Conservation (phyloP, 768 basidiomycete genomes). For the Tricholoma furcatifolium region DNA sequence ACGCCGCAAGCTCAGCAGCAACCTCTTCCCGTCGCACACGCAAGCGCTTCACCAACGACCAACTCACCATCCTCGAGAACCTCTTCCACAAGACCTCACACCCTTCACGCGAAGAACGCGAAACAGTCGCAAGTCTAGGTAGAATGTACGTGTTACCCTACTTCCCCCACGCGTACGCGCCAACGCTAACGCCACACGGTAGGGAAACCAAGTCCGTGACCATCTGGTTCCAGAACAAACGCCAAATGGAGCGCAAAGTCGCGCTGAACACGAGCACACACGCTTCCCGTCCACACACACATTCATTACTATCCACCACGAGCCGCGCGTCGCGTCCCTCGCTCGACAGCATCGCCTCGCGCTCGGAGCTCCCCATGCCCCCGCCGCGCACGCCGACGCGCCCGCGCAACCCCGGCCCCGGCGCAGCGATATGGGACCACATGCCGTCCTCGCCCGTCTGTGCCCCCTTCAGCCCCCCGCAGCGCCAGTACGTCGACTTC, state of each 20-base stretch:
- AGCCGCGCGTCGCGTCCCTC: conserved; percentile 39
- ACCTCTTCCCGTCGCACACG: conserved; percentile 56
- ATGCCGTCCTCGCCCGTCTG: conserved; percentile 67
- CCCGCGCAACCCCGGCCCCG: conserved; percentile 32
- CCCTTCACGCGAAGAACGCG: conserved; percentile 73
- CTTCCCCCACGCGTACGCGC: conserved; percentile 5
- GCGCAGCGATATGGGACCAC: conserved; percentile 46
- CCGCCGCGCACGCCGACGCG: conserved; percentile 41
- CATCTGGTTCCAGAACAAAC: conserved; percentile 86
- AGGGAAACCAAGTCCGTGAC: conserved; percentile 72
- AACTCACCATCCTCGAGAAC: conserved; percentile 71
- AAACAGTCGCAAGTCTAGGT: conserved; percentile 56
- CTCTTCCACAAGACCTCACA: conserved; percentile 72
- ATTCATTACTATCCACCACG: conserved; percentile 22
- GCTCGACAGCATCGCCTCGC: conserved; percentile 59
- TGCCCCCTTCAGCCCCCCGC: conserved; percentile 50
- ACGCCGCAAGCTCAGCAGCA: conserved; percentile 32
- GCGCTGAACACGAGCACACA: conserved; percentile 39
- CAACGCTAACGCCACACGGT: conserved; percentile 7
- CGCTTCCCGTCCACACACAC: conserved; percentile 21
- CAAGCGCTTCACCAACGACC: conserved; percentile 65
- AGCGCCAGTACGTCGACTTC: conserved; percentile 46
- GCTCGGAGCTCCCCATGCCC: conserved; percentile 45
- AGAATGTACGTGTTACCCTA: conserved; percentile 53
- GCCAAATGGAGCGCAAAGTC: conserved; percentile 64